Conservation (phyloP, 345 rosid species). For the Eucalyptus virginea region DNA sequence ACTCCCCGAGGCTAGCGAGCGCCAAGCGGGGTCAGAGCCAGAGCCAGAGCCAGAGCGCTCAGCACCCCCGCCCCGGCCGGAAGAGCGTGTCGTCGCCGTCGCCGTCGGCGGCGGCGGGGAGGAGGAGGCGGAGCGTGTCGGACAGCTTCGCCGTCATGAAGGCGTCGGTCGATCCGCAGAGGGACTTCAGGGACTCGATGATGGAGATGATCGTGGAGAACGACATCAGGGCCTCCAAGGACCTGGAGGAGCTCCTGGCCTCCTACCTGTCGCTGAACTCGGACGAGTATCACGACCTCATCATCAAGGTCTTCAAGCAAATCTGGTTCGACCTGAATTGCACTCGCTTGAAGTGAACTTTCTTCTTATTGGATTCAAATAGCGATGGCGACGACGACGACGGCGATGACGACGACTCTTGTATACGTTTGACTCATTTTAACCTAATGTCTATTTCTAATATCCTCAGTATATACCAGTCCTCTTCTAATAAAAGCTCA, state of each 20-base stretch:
- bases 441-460: neutral
- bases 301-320: conserved; percentile 84
- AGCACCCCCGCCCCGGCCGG: neutral
- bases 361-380: neutral
- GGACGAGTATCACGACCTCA: conserved; percentile 68
- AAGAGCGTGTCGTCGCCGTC: conserved; percentile 1
- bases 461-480: neutral
- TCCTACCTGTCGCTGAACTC: conserved; percentile 79
- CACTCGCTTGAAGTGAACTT: neutral
- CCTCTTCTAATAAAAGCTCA: neutral
- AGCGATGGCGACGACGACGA: neutral
- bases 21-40: conserved; percentile 6
- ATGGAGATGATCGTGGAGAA: conserved; percentile 93
- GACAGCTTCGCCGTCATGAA: conserved; percentile 77
- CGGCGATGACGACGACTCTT: neutral
- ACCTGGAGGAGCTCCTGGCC: conserved; percentile 84
- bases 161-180: conserved; percentile 70
- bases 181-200: conserved; percentile 91
- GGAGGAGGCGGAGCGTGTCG: conserved; percentile 12
- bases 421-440: neutral
- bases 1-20: conserved; percentile 46
- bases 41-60: conserved; percentile 6
- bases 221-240: conserved; percentile 63
- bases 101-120: neutral
- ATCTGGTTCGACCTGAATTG: conserved; percentile 65